Conservation (phyloP, 2,329 filamentous ascomycete species). For the Venturia nashicola region DNA sequence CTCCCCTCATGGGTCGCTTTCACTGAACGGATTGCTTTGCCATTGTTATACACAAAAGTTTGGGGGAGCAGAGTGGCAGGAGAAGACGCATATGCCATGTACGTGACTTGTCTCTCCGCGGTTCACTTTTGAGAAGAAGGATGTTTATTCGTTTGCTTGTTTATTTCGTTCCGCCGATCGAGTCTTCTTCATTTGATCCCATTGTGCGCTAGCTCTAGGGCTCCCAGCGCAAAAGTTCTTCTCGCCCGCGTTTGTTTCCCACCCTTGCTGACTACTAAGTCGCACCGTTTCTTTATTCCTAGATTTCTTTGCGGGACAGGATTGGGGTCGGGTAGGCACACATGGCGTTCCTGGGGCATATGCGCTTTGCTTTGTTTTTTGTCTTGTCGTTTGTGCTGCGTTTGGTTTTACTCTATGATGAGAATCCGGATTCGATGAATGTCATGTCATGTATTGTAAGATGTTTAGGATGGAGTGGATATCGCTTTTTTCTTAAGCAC, state of each 20-base stretch:
- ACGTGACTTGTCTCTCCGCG: background rate
- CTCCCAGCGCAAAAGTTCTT: background rate
- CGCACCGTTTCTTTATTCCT: background rate
- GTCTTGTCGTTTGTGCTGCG: background rate
- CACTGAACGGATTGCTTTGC: background rate
- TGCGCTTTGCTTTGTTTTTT: background rate
- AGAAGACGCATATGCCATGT: background rate
- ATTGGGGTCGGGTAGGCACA: background rate
- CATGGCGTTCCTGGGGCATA: background rate
- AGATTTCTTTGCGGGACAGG: background rate
- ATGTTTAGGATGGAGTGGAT: background rate
- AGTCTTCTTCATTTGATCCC: background rate
- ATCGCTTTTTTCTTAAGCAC: background rate
- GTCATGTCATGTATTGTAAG: conserved; percentile 1
- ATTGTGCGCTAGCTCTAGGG: background rate
- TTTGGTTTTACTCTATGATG: background rate
- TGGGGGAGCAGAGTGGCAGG: background rate
- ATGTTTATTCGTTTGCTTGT: background rate
- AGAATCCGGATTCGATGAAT: background rate
- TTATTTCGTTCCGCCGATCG: background rate
- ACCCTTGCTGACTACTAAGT: background rate
- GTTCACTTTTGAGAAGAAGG: background rate
- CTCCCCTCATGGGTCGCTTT: conserved; percentile 6
- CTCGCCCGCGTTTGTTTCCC: background rate
- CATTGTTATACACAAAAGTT: background rate